phyloP scores from a whole-genome alignment of 257 asterid species.

The Gentiana dahurica region DNA sequence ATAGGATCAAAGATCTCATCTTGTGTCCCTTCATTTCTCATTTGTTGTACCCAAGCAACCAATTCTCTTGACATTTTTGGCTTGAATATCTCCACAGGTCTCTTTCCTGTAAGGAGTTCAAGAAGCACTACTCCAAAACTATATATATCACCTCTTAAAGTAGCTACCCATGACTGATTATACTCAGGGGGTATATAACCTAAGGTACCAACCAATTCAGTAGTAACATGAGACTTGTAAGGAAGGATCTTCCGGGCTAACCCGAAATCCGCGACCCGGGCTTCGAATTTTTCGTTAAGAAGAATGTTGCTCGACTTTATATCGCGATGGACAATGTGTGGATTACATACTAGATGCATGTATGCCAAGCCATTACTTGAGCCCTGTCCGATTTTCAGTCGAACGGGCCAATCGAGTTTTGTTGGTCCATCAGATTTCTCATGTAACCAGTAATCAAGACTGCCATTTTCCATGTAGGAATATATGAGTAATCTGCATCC shows the following conservation, averaged over 20 bases:
- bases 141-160: conserved; percentile 82
- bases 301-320: conserved; percentile 89
- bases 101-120: conserved; percentile 69
- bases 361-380: conserved; percentile 76
- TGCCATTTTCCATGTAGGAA: conserved; percentile 87
- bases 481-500: conserved; percentile 70
- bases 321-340: conserved; percentile 91
- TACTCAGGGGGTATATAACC: conserved; percentile 98
- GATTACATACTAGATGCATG: conserved; percentile 82
- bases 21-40: conserved; percentile 58
- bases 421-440: conserved; percentile 73
- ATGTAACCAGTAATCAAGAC: conserved; percentile 88
- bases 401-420: conserved; percentile 68
- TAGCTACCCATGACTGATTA: conserved; percentile 89
- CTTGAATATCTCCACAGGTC: conserved; percentile 77
- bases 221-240: conserved; percentile 75
- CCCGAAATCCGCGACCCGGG: conserved; percentile 91
- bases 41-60: conserved; percentile 66
- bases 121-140: conserved; percentile 91
- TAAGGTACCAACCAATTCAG: conserved; percentile 86
- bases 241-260: conserved; percentile 79
- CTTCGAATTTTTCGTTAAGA: conserved; percentile 63
- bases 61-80: conserved; percentile 61
- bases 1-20: conserved; percentile 66
- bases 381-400: conserved; percentile 64